Conservation (phyloP, 169 alveolate species). For the Plasmodium knowlesi region DNA sequence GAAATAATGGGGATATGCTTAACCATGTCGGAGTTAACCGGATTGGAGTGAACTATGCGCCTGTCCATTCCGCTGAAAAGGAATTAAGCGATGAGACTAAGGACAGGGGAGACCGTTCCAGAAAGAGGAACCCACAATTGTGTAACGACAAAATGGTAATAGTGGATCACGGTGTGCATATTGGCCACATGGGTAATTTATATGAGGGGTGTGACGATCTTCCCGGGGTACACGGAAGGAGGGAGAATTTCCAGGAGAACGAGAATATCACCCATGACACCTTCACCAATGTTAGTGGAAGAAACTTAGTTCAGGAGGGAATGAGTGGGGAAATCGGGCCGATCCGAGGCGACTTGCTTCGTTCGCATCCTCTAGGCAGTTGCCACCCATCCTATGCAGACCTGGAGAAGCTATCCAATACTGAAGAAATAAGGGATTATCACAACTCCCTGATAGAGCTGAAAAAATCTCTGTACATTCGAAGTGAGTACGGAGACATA, state of each 20-base stretch:
- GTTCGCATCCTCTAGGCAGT: background rate
- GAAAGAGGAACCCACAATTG: background rate
- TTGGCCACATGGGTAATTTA: background rate
- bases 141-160: background rate
- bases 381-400: background rate
- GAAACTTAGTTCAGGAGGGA: background rate
- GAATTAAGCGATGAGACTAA: background rate
- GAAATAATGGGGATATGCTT: background rate
- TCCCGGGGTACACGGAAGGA: background rate
- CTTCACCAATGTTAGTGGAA: background rate
- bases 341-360: background rate
- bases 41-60: background rate
- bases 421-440: slow-evolving; percentile 12
- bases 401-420: slow-evolving; percentile 11
- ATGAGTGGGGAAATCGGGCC: background rate
- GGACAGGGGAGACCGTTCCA: background rate
- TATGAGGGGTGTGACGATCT: background rate
- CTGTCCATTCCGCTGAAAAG: background rate
- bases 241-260: background rate
- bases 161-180: background rate
- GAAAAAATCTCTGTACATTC: slow-evolving; percentile 21
- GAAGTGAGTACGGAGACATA: background rate
- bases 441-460: slow-evolving; percentile 20
- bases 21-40: background rate
- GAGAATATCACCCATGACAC: background rate